Conservation (phyloP, 768 basidiomycete species). For the Pleurotus cornucopiae region DNA sequence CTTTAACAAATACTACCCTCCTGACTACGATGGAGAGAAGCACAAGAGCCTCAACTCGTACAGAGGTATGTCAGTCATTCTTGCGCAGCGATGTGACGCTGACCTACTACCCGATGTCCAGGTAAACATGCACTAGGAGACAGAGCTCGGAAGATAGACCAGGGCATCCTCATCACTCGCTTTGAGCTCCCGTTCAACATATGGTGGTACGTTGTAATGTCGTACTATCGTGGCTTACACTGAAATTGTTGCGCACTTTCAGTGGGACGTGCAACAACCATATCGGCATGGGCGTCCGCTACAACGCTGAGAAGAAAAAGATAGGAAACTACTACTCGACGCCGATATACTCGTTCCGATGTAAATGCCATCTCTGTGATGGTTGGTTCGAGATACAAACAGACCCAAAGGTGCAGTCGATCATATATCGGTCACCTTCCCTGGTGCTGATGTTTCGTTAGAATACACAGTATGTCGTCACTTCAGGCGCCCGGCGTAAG, state of each 20-base stretch:
- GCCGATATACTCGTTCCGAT: conserved; percentile 91
- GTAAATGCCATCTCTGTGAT: conserved; percentile 95
- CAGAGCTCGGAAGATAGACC: conserved; percentile 91
- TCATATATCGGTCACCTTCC: neutral
- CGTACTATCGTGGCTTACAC: neutral
- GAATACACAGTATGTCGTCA: conserved; percentile 95
- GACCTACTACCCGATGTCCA: conserved; percentile 23
- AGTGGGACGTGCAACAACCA: conserved; percentile 95
- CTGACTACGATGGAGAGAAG: conserved; percentile 36
- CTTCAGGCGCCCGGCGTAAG: conserved; percentile 90
- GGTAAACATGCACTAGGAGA: conserved; percentile 94
- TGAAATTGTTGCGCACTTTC: conserved; percentile 10
- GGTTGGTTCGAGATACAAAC: conserved; percentile 99
- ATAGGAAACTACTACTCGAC: conserved; percentile 93
- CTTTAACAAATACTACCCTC: conserved; percentile 51
- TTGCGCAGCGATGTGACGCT: neutral
- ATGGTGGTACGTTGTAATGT: conserved; percentile 68
- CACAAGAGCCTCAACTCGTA: conserved; percentile 71
- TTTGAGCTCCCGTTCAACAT: conserved; percentile 97
- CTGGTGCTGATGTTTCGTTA: conserved; percentile 22
- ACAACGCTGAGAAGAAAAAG: conserved; percentile 99
- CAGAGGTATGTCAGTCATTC: conserved; percentile 42
- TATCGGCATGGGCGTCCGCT: conserved; percentile 99
- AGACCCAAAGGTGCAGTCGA: conserved; percentile 77
- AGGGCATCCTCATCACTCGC: conserved; percentile 92